phyloP scores from a whole-genome alignment of 225 moss, liverwort and hornwort species.

The Marchantia polymorpha region DNA sequence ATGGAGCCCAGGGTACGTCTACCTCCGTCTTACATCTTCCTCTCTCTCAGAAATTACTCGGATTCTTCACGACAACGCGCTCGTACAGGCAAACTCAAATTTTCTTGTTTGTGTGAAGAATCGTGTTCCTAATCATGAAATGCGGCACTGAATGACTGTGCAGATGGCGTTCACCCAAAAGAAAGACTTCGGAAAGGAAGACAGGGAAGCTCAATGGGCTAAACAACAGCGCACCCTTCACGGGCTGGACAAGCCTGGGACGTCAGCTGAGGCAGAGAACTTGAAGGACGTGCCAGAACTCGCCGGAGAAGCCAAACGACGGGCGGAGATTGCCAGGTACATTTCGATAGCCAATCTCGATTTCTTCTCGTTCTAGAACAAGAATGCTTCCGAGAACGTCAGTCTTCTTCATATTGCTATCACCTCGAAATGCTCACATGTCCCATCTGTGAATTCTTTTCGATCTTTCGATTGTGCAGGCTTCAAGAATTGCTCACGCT shows the following conservation, averaged over 20 bases:
- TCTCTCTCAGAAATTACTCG: slow-evolving; percentile 36
- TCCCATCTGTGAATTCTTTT: not conserved
- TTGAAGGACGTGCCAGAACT: slow-evolving; percentile 26
- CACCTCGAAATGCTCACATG: no score
- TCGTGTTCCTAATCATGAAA: not conserved
- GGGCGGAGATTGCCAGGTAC: slow-evolving; percentile 45
- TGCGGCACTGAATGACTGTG: not conserved
- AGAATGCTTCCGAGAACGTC: not conserved
- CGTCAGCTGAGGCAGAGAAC: not conserved
- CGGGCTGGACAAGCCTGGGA: slow-evolving; percentile 55
- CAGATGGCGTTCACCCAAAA: slow-evolving; percentile 69
- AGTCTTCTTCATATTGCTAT: not conserved
- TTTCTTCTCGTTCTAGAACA: not conserved
- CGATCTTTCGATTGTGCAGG: not conserved
- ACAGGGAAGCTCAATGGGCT: slow-evolving; percentile 80
- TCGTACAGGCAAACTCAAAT: slow-evolving; percentile 7
- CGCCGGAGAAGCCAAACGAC: slow-evolving; percentile 34
- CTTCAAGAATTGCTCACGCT: not conserved
- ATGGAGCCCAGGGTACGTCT: slow-evolving; percentile 26
- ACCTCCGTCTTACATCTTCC: slow-evolving; percentile 43
- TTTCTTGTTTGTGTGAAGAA: no score
- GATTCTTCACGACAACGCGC: slow-evolving; percentile 10
- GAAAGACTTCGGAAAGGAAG: slow-evolving; percentile 77
- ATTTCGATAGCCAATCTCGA: not conserved
- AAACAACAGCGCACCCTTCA: slow-evolving; percentile 76